Percentiles rank a stretch among this genome's conserved stretches.
Evolutionary conservation across 23 red algal species (phyloP).

Genomic region (Rhodosorus marinus): DNA sequence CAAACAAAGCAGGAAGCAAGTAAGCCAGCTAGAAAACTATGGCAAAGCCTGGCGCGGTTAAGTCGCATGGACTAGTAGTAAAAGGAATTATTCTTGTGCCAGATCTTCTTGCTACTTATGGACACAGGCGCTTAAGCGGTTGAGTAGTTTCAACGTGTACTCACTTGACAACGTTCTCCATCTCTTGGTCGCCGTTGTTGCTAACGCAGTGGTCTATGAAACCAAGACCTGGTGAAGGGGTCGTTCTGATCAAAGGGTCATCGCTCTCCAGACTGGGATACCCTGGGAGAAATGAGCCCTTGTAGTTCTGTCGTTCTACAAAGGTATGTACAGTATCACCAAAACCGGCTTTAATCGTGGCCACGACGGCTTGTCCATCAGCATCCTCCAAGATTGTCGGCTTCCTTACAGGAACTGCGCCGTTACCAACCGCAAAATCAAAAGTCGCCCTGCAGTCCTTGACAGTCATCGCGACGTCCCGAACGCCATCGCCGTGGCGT

Average conservation of each 20-base stretch:
- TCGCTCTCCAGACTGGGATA: constrained; percentile 8
- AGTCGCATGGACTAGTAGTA: no score
- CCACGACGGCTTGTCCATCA: constrained; percentile 24
- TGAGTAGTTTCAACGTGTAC: no score
- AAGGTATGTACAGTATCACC: constrained; percentile 72
- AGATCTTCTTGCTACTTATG: no score
- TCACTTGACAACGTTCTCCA: constrained; percentile 65
- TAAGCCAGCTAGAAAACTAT: no score
- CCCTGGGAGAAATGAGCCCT: constrained; percentile 72
- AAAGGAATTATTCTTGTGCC: no score
- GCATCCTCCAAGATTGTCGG: constrained; percentile 17
- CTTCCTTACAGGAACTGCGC: constrained; percentile 12
- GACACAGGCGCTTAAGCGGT: no score
- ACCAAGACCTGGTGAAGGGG: constrained; percentile 4
- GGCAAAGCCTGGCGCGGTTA: no score
- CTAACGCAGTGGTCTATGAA: constrained; percentile 88
- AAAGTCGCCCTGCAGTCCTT: constrained; percentile 37
- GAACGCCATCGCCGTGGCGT: constrained; percentile 78
- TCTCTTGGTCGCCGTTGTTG: constrained; percentile 65
- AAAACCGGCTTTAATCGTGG: constrained; percentile 64
- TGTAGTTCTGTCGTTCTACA: constrained; percentile 43
- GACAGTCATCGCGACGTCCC: constrained; percentile 73
- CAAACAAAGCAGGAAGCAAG: no score
- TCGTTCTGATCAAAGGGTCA: constrained; percentile 34
- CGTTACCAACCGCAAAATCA: constrained; percentile 27